Evolutionary conservation across 768 basidiomycete species (phyloP).

Genomic region (Amanita pallidorosea): DNA sequence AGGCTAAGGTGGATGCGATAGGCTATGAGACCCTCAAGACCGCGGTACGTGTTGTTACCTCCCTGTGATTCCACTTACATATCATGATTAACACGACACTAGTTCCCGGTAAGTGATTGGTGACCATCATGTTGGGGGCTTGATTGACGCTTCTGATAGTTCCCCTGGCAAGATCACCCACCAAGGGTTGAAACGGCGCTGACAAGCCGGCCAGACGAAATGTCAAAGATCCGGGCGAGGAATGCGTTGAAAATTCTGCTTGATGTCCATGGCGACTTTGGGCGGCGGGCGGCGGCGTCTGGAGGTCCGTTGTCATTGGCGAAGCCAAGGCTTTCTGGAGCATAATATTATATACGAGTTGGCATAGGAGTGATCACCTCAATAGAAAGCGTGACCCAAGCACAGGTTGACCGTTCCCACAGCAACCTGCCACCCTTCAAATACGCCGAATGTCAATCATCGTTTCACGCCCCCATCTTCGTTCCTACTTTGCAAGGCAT

Average conservation of each 20-base stretch:
- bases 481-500: conserved; percentile 28
- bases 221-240: conserved; percentile 82
- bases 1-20: conserved; percentile 8
- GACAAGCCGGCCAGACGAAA: conserved; percentile 66
- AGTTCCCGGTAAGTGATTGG: conserved; percentile 36
- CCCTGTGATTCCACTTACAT: conserved; percentile 1
- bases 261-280: conserved; percentile 87
- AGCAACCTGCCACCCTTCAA: conserved; percentile 22
- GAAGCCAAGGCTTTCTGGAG: conserved; percentile 21
- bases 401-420: neutral
- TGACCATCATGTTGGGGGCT: conserved; percentile 1
- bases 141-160: conserved; percentile 32
- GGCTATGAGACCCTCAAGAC: conserved; percentile 38
- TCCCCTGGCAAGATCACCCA: conserved; percentile 69
- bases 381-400: neutral
- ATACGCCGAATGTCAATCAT: conserved; percentile 17
- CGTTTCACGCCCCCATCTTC: conserved; percentile 23
- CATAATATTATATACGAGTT: conserved; percentile 11
- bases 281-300: conserved; percentile 39
- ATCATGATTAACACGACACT: neutral
- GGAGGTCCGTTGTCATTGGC: conserved; percentile 28
- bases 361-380: conserved; percentile 6
- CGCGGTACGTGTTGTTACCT: conserved; percentile 21
- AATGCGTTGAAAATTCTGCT: conserved; percentile 90
- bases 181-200: conserved; percentile 60